Evolutionary conservation across 768 basidiomycete species (phyloP), one percentile per base, ranked within the genome.

Genomic region (Mrakia hoshinonis): DNA sequence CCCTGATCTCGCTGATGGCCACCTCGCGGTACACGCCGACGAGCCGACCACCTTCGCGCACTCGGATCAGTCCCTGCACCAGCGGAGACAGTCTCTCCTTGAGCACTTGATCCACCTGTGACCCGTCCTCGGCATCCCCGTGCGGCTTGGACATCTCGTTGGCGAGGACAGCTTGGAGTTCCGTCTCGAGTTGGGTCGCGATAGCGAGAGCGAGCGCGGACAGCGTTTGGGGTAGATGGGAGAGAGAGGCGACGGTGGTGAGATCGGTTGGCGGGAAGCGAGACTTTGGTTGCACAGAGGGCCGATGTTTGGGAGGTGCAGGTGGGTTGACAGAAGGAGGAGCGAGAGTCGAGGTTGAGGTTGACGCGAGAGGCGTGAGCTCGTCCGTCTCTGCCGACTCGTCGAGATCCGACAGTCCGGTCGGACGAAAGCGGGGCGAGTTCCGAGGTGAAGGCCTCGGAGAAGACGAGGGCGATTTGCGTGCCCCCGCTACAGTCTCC

Each of bases 191-290:
- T 0, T 89, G 89, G 2, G 84, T 81, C 0, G 89, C 85, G 74
- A 96, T 91, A 75, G 92, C 86, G 76, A 85, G 82, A 0, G 87
- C 87, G 49, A 95, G 81, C 0, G 82, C 81, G n/a, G 84, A 85
- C 18, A 96, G 82, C 75, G 90, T 88, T 6, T 82, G 77, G 0
- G 92, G 92, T 15, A 96, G 83, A 12, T 87, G 84, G n/a, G 85
- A 76, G 73, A 92, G 91, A 1, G 91, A 88, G 11, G 81, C 78
- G 34, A 94, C 81, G 0, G 86, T 85, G 0, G 88, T 88, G 13
- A 94, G 81, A 0, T 88, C 84, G 43, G 90, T 79, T 0, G 81
- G 77, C 15, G 80, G 75, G n/a, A 75, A 65, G 6, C 75, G 77
- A 15, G 72, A 73, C 48, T 54, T 69, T 66, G 54, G 48, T 4